Base-by-base conservation (phyloP, 371 early-diverging fungal genomes). In the Saksenaea vasiformis region DNA sequence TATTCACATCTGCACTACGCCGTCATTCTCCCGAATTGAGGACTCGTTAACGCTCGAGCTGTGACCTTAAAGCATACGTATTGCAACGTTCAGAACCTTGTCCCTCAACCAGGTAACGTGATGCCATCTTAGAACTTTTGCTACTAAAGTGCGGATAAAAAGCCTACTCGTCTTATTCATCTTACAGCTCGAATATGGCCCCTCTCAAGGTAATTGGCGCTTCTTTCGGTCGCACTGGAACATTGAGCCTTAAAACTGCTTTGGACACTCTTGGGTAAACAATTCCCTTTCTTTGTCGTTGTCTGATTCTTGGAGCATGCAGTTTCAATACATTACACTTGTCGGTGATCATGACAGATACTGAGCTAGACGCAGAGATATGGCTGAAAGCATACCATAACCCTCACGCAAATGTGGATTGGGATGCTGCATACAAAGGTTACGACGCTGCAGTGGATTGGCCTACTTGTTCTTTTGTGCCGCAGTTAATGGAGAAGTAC, bases 361-460 rank as follows among this genome's bases (percentile, higher is more conserved):
- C 44, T 7, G n/a, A 15, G 7, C 11, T n/a, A 7, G 44, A 54
- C 0, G 17, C 59, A 14, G 58, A 56, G 0, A 15, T 37, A 0
- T 67, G 62, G 39, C n/a, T 54, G 7, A n/a, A 54, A 10, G 57
- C 67, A 0, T 58, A 58, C 7, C 5, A 54, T 13, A 39, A 67
- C 22, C 67, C 67, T 11, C 41, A 61, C 7, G 10, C 17, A 2
- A n/a, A 10, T 13, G 14, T 54, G 22, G 60, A 65, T 5, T 67
- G 62, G 59, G 67, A 67, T 35, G 8, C n/a, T 2, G 26, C 58
- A 2, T 67, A 67, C 26, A 43, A 58, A 27, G 67, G 54, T 31
- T 67, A 54, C 39, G 58, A 57, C 13, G 67, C 67, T 4, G 62
- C 67, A 24, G n/a, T 51, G 8, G 68, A 68, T 35, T 64, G 56